Percentiles rank a stretch among this genome's conserved stretches.
Conservation (phyloP, 371 early-diverging fungal species). For the Apophysomyces sp. region DNA sequence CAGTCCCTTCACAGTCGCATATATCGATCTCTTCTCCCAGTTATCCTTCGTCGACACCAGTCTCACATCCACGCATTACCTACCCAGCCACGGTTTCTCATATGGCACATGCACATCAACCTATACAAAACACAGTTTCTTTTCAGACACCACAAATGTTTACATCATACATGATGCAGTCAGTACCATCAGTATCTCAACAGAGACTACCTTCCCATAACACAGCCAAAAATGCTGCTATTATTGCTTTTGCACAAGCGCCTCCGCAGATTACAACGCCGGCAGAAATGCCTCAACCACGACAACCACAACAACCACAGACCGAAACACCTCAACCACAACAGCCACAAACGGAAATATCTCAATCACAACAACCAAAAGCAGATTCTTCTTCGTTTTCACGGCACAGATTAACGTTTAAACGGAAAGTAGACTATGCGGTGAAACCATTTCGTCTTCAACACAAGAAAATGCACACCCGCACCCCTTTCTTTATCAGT, state of each 20-base stretch:
- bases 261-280: background rate
- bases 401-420: constrained; percentile 1
- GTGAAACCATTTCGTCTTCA: constrained; percentile 21
- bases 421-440: constrained; percentile 13
- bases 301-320: too few species aligned
- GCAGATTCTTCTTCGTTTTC: background rate
- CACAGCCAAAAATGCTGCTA: background rate
- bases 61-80: background rate
- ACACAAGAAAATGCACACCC: constrained; percentile 16
- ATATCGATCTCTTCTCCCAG: background rate
- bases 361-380: background rate
- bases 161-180: background rate
- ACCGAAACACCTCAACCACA: too few species aligned
- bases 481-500: constrained; percentile 6
- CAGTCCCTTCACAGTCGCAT: background rate
- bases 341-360: background rate
- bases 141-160: background rate
- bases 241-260: background rate
- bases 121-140: background rate
- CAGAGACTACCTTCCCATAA: background rate
- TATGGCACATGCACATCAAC: background rate
- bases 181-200: background rate
- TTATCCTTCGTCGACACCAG: background rate
- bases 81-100: background rate
- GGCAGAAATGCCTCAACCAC: too few species aligned